These are phyloP conservation scores for Primulina eburnea DNA, from an alignment of 257 asterid species.

Conservation along the genomic window DNA sequence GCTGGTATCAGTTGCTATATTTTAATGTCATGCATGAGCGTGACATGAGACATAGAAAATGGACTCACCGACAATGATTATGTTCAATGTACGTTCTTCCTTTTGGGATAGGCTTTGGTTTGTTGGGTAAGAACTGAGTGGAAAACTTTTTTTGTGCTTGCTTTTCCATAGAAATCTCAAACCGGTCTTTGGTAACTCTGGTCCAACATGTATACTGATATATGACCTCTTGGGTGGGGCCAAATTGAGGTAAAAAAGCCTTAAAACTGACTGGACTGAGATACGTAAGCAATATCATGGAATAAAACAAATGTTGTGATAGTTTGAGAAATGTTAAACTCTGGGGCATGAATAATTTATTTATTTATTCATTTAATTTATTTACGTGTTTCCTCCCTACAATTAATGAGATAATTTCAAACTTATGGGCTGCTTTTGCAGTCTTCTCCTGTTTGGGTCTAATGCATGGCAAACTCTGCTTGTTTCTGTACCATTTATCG, in stretches of 20 bases:
- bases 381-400: not conserved
- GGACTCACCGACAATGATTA: not conserved
- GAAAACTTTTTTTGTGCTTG: not conserved
- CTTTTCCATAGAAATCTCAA: not conserved
- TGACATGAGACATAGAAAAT: not conserved
- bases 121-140: not conserved
- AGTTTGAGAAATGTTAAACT: constrained; percentile 1
- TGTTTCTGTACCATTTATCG: constrained; percentile 7
- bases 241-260: too few relatives aligned
- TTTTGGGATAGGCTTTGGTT: not conserved
- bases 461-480: constrained; percentile 7
- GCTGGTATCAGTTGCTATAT: constrained; percentile 12
- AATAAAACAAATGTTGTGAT: constrained; percentile 8
- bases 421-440: constrained; percentile 12
- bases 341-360: constrained; percentile 1
- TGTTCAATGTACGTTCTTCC: not conserved
- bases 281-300: too few relatives aligned
- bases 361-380: not conserved
- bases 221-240: not conserved
- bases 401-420: not conserved
- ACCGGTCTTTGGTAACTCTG: not conserved
- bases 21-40: constrained; percentile 7
- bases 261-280: not conserved
- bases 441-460: constrained; percentile 14
- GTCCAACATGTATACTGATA: not conserved